Conservation (phyloP, 164 flowering plant species). For the Tinospora cordifolia region DNA sequence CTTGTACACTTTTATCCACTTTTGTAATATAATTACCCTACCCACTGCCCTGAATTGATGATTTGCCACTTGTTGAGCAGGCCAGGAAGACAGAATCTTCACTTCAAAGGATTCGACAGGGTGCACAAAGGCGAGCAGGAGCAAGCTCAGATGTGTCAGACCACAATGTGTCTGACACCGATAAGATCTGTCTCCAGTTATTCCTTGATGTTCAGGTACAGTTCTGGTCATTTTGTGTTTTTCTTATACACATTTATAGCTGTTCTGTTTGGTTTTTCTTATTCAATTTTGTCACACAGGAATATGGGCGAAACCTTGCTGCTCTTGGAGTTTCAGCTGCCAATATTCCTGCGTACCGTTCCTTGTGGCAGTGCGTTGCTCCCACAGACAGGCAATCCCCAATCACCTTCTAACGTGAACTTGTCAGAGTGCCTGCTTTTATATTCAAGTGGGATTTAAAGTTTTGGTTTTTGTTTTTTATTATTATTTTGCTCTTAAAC, state of each 20-base stretch:
- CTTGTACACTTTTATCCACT: not conserved
- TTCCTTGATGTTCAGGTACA: conserved; percentile 92
- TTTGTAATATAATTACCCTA: not conserved
- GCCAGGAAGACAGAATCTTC: conserved; percentile 82
- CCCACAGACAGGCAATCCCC: conserved; percentile 49
- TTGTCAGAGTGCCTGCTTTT: not conserved
- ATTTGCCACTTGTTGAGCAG: conserved; percentile 28
- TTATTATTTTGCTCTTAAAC: not conserved
- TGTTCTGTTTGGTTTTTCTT: not conserved
- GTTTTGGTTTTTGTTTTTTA: not conserved
- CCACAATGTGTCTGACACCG: conserved; percentile 68
- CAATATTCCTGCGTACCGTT: conserved; percentile 51
- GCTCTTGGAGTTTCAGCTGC: conserved; percentile 63
- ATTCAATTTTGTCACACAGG: conserved; percentile 34
- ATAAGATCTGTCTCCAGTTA: conserved; percentile 85
- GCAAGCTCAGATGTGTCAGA: conserved; percentile 70
- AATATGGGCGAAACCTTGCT: conserved; percentile 76
- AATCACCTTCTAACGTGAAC: conserved; percentile 31
- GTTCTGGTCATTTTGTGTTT: not conserved
- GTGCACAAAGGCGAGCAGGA: conserved; percentile 81
- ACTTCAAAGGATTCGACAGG: conserved; percentile 64
- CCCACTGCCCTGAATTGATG: not conserved
- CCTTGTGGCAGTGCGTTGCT: conserved; percentile 90
- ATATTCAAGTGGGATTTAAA: not conserved
- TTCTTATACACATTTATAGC: not conserved